Percentiles rank a stretch among this genome's conserved stretches.
Evolutionary conservation across 1,284 basidiomycete species (phyloP).

Genomic region (Wallemia ichthyophaga): DNA sequence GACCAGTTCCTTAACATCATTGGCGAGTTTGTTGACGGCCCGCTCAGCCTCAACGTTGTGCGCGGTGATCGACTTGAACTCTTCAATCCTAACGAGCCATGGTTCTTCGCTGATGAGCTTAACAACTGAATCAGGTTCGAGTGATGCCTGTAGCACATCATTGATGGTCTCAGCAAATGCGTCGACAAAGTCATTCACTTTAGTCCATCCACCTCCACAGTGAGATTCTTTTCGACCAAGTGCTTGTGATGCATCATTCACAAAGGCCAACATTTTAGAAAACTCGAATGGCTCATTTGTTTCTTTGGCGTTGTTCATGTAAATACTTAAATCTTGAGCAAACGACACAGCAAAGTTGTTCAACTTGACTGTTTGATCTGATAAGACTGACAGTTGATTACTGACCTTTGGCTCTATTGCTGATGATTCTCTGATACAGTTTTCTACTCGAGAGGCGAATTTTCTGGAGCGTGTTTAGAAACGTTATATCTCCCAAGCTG

Average conservation of each 20-base stretch:
- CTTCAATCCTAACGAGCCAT: constrained; percentile 60
- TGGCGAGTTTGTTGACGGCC: constrained; percentile 50
- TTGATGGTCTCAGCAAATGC: constrained; percentile 24
- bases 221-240: not conserved
- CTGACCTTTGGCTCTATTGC: constrained; percentile 40
- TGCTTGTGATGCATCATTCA: constrained; percentile 22
- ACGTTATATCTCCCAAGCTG: not conserved
- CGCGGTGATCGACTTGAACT: constrained; percentile 51
- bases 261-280: constrained; percentile 33
- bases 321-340: constrained; percentile 53
- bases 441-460: constrained; percentile 50
- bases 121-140: constrained; percentile 41
- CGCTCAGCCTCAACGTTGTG: constrained; percentile 75
- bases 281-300: constrained; percentile 48
- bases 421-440: constrained; percentile 34
- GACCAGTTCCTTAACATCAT: constrained; percentile 60
- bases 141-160: constrained; percentile 34
- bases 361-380: not conserved
- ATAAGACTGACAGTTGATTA: constrained; percentile 34
- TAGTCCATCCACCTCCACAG: not conserved
- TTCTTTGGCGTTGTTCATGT: constrained; percentile 39
- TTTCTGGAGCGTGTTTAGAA: constrained; percentile 25
- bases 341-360: constrained; percentile 22
- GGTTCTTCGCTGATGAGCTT: constrained; percentile 52
- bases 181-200: not conserved